phyloP scores from a whole-genome alignment of 306 rosid species.

The Inga oerstediana region DNA sequence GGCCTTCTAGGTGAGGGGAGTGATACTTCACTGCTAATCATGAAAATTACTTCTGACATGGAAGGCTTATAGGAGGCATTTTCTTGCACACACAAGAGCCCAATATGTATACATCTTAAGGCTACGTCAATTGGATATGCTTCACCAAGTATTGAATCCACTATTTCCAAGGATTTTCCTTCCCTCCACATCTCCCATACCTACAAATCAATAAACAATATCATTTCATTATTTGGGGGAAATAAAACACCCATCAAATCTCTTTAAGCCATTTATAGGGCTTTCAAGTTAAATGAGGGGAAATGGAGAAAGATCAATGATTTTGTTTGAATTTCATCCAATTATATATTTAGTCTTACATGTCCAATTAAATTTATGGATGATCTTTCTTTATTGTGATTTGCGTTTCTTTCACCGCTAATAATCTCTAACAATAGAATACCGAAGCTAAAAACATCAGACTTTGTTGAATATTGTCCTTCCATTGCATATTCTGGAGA shows the following conservation, averaged over 20 bases:
- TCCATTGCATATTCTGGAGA: no score
- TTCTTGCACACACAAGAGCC: neutral
- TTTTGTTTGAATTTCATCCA: no score
- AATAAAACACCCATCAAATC: neutral
- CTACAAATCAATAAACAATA: constrained; percentile 28
- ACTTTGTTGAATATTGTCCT: no score
- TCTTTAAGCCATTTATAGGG: no score
- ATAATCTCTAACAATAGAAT: no score
- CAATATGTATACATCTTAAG: constrained; percentile 33
- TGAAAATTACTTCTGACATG: neutral
- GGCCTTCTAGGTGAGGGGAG: constrained; percentile 50
- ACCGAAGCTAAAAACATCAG: no score
- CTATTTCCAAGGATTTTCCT: constrained; percentile 32
- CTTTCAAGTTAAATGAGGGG: no score
- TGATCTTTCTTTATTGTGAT: no score
- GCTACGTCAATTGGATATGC: constrained; percentile 2
- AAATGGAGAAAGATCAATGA: no score
- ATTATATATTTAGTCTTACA: no score
- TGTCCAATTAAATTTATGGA: no score
- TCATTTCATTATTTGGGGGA: neutral
- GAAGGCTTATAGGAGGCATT: neutral
- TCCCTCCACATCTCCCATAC: constrained; percentile 57
- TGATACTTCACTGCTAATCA: neutral
- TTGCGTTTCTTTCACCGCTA: no score
- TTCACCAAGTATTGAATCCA: constrained; percentile 40